Conservation (phyloP, 192 early-diverging fungal genomes). For the Cetraspora pellucida region DNA sequence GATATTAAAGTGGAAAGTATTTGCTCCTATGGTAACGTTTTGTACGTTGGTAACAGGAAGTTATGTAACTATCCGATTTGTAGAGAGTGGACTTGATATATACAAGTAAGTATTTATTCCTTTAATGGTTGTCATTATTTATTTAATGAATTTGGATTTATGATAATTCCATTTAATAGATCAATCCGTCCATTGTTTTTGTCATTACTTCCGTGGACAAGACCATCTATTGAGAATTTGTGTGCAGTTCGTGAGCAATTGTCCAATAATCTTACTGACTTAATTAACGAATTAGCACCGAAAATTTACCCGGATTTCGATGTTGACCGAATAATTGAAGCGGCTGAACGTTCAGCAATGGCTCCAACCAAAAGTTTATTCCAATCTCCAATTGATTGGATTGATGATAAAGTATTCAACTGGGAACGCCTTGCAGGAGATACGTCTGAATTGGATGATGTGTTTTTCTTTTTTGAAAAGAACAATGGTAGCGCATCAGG, state of each 20-base stretch:
- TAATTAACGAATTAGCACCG: constrained; percentile 86
- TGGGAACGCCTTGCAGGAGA: constrained; percentile 51
- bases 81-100: constrained; percentile 75
- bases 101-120: constrained; percentile 52
- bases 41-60: constrained; percentile 52
- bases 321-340: constrained; percentile 45
- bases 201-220: constrained; percentile 58
- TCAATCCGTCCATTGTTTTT: constrained; percentile 87
- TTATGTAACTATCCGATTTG: constrained; percentile 74
- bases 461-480: constrained; percentile 55
- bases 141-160: neutral
- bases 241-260: constrained; percentile 71
- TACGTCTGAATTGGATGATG: constrained; percentile 55
- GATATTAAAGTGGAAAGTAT: constrained; percentile 44
- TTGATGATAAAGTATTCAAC: constrained; percentile 61
- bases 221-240: constrained; percentile 64
- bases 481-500: constrained; percentile 44
- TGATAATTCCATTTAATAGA: constrained; percentile 30
- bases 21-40: constrained; percentile 46
- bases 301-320: constrained; percentile 78
- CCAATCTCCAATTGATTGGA: constrained; percentile 51
- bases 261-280: constrained; percentile 70
- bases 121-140: neutral
- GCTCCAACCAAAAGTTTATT: constrained; percentile 37
- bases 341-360: constrained; percentile 37